Base-by-base conservation (phyloP, 768 basidiomycete species). In the Rossbeevera mucosa region DNA sequence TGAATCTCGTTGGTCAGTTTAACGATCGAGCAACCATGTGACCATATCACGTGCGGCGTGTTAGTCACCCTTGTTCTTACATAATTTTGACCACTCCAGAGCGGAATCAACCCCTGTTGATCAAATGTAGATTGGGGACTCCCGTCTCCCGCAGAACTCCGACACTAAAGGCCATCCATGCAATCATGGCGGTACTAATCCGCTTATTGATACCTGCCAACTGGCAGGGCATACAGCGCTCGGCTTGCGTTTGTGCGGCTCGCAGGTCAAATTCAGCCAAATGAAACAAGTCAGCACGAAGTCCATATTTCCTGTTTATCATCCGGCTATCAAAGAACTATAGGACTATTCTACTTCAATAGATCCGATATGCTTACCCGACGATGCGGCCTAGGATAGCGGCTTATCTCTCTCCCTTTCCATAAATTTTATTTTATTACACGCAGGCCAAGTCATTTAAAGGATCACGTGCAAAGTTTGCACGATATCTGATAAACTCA, bases 21-120 rank as follows among this genome's bases (percentile, higher is more conserved):
- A 44, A 29, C 38, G 24, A 13, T 8, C 9, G 0, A 30, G 4
- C 8, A 25, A 28, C 61, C 61, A 64, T 43, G 62, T 64, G 61
- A 58, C 22, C 3, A 0, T 21, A n/a, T 48, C 60, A 63, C 48
- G 61, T 61, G 59, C 42, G 14, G 40, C 9, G 5, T 43, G 24
- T 42, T 13, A n/a, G 22, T 42, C 21, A 42, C 40, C n/a, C n/a
- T n/a, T n/a, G n/a, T n/a, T n/a, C n/a, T n/a, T n/a, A n/a, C n/a
- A n/a, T n/a, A n/a, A n/a, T n/a, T n/a, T n/a, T n/a, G n/a, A n/a
- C n/a, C n/a, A n/a, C n/a, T n/a, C n/a, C n/a, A n/a, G n/a, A n/a
- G n/a, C n/a, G n/a, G n/a, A n/a, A n/a, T n/a, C n/a, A n/a, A n/a
- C n/a, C n/a, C n/a, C n/a, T n/a, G n/a, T n/a, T n/a, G n/a, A n/a